Evolutionary conservation across 176 grass and related monocot genomes (phyloP).

Genomic region (Hyparrhenia diplandra): DNA sequence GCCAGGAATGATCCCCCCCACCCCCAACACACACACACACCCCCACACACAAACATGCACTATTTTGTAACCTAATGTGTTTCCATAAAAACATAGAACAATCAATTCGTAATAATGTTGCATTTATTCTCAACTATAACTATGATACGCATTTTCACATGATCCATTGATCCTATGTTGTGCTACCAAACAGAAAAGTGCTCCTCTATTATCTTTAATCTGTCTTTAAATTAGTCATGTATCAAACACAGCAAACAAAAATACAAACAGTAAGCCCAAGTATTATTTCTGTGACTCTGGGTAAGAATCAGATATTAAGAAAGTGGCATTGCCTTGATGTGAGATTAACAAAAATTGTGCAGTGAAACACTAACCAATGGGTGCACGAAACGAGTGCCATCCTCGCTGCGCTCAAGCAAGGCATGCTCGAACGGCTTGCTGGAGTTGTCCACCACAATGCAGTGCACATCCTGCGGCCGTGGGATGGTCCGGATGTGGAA

Average conservation of each 20-base stretch:
- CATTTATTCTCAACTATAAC: not conserved
- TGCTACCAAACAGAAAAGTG: not conserved
- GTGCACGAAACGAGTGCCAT: conserved; percentile 52
- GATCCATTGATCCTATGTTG: not conserved
- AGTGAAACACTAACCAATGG: conserved; percentile 56
- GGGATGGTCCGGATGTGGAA: conserved; percentile 90
- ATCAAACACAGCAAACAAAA: not conserved
- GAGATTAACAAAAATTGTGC: not conserved
- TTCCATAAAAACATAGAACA: not conserved
- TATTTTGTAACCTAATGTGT: not conserved
- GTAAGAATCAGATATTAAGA: not conserved
- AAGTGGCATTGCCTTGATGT: not conserved
- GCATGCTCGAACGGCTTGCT: conserved; percentile 79
- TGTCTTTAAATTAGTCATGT: not conserved
- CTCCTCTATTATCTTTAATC: not conserved
- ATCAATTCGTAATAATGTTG: not conserved
- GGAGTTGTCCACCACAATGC: conserved; percentile 74
- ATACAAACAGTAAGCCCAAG: not conserved
- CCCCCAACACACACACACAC: not conserved
- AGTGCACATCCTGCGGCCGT: conserved; percentile 61
- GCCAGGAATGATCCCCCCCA: not conserved
- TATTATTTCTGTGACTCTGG: not conserved
- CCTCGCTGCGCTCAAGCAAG: conserved; percentile 62
- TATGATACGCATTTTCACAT: not conserved
- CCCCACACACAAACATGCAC: not conserved